phyloP scores from a whole-genome alignment of 2,329 filamentous ascomycete species.

The Zalaria obscura region DNA sequence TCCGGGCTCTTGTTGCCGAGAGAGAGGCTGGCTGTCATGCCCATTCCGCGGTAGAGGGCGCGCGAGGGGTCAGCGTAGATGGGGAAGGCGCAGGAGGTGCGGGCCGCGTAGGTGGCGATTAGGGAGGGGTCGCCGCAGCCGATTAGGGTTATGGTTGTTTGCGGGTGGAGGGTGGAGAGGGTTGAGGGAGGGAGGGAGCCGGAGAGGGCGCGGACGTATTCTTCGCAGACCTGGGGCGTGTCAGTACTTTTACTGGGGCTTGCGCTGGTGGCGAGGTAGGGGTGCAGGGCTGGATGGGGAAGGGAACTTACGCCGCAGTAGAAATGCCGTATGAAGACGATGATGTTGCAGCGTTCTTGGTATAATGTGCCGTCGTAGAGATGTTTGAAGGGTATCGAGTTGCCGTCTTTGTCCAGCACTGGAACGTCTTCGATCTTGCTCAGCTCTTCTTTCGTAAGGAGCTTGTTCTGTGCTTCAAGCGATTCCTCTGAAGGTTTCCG shows the following conservation, averaged over 20 bases:
- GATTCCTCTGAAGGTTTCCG: too few relatives aligned
- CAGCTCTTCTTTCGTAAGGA: background rate
- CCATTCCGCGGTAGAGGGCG: slow-evolving; percentile 16
- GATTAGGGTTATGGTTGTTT: slow-evolving; percentile 17
- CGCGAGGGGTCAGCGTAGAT: slow-evolving; percentile 19
- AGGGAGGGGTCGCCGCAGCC: slow-evolving; percentile 18
- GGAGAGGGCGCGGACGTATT: slow-evolving; percentile 16
- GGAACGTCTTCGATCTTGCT: slow-evolving; percentile 5
- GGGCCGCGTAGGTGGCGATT: slow-evolving; percentile 15
- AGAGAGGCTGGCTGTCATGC: slow-evolving; percentile 14
- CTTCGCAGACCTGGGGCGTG: slow-evolving; percentile 15
- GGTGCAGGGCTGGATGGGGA: too few relatives aligned
- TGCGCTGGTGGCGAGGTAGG: background rate
- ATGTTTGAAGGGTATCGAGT: slow-evolving; percentile 11
- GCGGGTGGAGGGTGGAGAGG: slow-evolving; percentile 10
- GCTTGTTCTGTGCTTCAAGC: too few relatives aligned
- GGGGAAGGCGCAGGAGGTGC: slow-evolving; percentile 15
- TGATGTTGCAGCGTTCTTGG: slow-evolving; percentile 12
- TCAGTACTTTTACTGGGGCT: background rate
- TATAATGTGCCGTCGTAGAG: slow-evolving; percentile 11
- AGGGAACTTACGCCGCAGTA: slow-evolving; percentile 21
- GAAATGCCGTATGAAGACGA: slow-evolving; percentile 26
- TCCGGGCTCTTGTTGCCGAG: slow-evolving; percentile 12
- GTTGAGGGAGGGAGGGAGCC: slow-evolving; percentile 10
- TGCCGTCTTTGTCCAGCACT: slow-evolving; percentile 14